Conservation (phyloP, 106 monocot species). For the Dendrobium catenatum region DNA sequence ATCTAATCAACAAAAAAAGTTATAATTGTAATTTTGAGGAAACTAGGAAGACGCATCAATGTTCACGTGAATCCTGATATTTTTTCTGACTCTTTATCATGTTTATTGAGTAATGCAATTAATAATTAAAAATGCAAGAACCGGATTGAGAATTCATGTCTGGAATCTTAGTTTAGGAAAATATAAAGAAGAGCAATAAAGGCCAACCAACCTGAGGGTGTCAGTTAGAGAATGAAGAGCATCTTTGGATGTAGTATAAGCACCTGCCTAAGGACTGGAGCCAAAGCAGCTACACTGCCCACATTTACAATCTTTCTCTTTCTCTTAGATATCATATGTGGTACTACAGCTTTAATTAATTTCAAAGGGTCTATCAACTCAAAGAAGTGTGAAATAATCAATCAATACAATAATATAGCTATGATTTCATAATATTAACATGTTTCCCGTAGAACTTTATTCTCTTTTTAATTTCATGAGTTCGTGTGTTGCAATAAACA, state of each 20-base stretch:
- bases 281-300: slow-evolving; percentile 77
- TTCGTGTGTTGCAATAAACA: background rate
- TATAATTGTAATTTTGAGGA: background rate
- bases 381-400: slow-evolving; percentile 2
- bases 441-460: background rate
- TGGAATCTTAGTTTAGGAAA: background rate
- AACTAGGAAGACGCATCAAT: background rate
- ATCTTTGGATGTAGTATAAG: slow-evolving; percentile 78
- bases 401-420: background rate
- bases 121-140: background rate
- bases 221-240: slow-evolving; percentile 75
- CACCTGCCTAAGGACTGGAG: slow-evolving; percentile 90
- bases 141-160: background rate
- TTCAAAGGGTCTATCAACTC: slow-evolving; percentile 53
- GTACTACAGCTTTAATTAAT: slow-evolving; percentile 66
- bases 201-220: slow-evolving; percentile 55
- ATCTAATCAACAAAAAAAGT: too few species aligned
- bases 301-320: slow-evolving; percentile 89
- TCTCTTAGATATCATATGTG: slow-evolving; percentile 65
- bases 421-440: background rate
- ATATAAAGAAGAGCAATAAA: background rate
- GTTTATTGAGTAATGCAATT: background rate
- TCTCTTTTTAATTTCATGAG: background rate
- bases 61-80: background rate
- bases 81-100: background rate